phyloP scores from a whole-genome alignment of 78 protist species.

The Pelomyxa schiedti region DNA sequence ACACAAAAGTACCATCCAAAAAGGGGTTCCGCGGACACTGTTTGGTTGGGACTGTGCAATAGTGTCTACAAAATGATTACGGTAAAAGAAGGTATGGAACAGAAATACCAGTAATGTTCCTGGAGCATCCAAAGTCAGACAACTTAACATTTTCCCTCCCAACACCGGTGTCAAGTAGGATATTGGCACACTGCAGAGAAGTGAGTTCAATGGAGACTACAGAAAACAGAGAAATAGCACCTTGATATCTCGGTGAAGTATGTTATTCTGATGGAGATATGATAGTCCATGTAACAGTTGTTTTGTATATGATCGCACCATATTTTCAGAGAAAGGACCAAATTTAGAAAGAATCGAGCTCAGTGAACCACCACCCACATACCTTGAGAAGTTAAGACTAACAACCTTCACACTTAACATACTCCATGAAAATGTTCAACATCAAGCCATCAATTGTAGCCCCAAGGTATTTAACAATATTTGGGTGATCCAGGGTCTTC shows the following conservation, averaged over 20 bases:
- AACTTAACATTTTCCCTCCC: constrained; percentile 34
- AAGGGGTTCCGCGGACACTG: constrained; percentile 63
- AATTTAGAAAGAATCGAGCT: constrained; percentile 47
- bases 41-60: background rate
- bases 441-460: constrained; percentile 16
- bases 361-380: constrained; percentile 68
- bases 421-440: constrained; percentile 59
- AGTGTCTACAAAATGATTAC: too few species aligned
- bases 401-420: too few species aligned
- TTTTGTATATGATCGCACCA: constrained; percentile 38
- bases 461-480: constrained; percentile 52
- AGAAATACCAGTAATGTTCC: constrained; percentile 6
- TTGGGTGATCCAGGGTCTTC: constrained; percentile 50
- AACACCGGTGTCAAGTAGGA: constrained; percentile 59
- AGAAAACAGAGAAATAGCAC: too few species aligned
- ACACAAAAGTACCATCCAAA: constrained; percentile 81
- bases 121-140: constrained; percentile 58
- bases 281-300: constrained; percentile 56
- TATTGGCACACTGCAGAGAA: constrained; percentile 55
- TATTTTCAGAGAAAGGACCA: constrained; percentile 48
- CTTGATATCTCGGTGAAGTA: constrained; percentile 59
- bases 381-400: constrained; percentile 54
- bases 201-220: too few species aligned
- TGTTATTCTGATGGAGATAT: constrained; percentile 48
- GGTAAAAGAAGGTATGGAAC: too few species aligned